Percentiles rank a stretch among this genome's conserved stretches.
phyloP scores from a whole-genome alignment of 768 basidiomycete species.

The Asterophora lycoperdoides region DNA sequence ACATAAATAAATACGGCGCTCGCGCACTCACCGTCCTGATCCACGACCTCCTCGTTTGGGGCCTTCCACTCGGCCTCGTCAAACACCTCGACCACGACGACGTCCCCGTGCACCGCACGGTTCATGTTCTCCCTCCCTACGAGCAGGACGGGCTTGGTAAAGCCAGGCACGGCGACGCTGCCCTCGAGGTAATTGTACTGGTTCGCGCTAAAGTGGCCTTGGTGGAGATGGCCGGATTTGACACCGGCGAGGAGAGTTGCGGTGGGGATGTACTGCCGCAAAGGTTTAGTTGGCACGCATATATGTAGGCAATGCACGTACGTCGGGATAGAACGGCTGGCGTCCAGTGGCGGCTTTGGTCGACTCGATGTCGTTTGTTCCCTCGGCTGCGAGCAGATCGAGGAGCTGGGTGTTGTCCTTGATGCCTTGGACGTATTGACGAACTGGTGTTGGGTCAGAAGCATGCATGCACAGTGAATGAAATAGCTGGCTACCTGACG shows the following conservation, averaged over 20 bases:
- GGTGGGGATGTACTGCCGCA: conserved; percentile 68
- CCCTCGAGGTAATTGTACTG: conserved; percentile 97
- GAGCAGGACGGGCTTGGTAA: conserved; percentile 75
- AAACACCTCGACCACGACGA: conserved; percentile 88
- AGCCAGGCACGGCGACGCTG: conserved; percentile 68
- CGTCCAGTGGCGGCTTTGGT: conserved; percentile 51
- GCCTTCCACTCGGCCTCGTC: conserved; percentile 89
- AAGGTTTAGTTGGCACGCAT: too few species aligned
- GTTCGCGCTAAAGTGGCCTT: conserved; percentile 94
- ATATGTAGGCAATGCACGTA: conserved; percentile 24
- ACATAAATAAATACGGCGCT: not conserved
- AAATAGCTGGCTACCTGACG: conserved; percentile 48
- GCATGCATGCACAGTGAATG: not conserved
- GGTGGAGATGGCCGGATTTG: conserved; percentile 78
- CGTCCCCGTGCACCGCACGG: conserved; percentile 87
- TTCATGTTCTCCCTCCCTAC: conserved; percentile 94
- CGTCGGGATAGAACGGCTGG: conserved; percentile 72
- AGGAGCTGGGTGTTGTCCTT: conserved; percentile 60
- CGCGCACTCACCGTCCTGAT: conserved; percentile 76
- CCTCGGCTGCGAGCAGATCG: conserved; percentile 75
- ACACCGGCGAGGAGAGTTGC: conserved; percentile 74
- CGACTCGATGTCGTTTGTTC: conserved; percentile 58
- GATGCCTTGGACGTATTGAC: conserved; percentile 78
- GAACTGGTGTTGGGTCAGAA: conserved; percentile 41
- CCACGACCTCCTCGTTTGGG: conserved; percentile 87